Evolutionary conservation across 2,329 filamentous ascomycete genomes (phyloP), one percentile per base, ranked within the genome.

Genomic region (Dothistroma septosporum): DNA sequence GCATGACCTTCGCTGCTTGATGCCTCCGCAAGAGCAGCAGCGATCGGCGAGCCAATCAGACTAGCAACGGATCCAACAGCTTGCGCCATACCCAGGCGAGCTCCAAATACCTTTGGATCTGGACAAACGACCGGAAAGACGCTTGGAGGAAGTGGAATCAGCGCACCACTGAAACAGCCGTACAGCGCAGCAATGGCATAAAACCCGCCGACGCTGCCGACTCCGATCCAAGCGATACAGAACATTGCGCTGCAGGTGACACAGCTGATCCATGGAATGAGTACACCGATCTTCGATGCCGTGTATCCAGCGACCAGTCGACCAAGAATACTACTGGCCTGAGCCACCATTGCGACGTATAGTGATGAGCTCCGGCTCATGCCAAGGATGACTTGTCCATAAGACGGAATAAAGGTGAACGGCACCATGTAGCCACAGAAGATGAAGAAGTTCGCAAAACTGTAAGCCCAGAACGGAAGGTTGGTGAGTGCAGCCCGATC

Each of bases 171-270:
- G 48, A 79, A 77, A 59, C 78, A 73, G 0, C 80, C 80, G 56
- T 79, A 80, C 2, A 79, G 64, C 2, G 77, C 73, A 0, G 76
- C 73, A 63, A 79, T 80, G 0, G 69, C 75, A 60, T 78, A 78
- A 4, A 82, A 68, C 0, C 74, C 72, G 21, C 68, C 66, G 4
- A 69, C 59, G 9, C 64, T 74, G 11, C 69, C 61, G 1, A 87
- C 82, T 0, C 77, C 79, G 3, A 80, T 78, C 86, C 86, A 88
- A 47, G 78, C 78, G 65, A 81, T 84, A 22, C 84, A 73, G 37
- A 83, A 70, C 10, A 81, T 68, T 1, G 78, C 78, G 2, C 82
- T 76, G 14, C 76, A 62, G 3, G 80, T 68, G 1, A 76, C 77
- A 48, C 79, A 78, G 0, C 82, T 77, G 35, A 85, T 79, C 59